Evolutionary conservation across 345 rosid genomes (phyloP), one percentile per base, ranked within the genome.

Genomic region (Heritiera littoralis): DNA sequence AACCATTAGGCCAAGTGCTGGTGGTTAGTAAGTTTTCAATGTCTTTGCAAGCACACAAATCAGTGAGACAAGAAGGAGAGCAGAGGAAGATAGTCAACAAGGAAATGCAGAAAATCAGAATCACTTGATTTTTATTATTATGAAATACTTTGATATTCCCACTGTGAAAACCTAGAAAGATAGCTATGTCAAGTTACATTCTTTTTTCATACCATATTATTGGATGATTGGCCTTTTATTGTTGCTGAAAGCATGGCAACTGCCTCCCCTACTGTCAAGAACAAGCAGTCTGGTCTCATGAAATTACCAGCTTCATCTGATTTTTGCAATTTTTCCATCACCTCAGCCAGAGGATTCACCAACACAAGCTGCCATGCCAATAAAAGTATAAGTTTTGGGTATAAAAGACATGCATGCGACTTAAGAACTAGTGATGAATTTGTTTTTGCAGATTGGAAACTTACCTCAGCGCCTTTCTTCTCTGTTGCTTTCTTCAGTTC

Each of bases 261-360:
- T 66, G 99, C 99, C 82, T 96, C 97, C 38, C 91, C 95, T n/a
- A 91, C 91, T 7, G 97, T 88, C 85, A 96, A 87, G 90, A 70
- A 96, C 55, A 96, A 89, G 80, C 83, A 78, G 66, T 88, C 93
- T 13, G 92, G 90, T 69, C 85, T 84, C 68, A 84, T 73, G 54
- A 90, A 75, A 63, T 83, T 88, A 2, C 81, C 78, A 18, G 61
- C 79, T 63, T 85, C 89, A 40, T 92, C 93, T 32, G 95, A 91
- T 71, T 85, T 83, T 48, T 91, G 89, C 83, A 96, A 83, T 84
- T 96, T 96, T 80, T 90, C 95, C 80, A 94, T 81, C 85, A 92
- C 99, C 80, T 91, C 98, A 5, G 94, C 92, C 11, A 92, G 73
- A 48, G 99, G 98, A 83, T 96, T 96, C 92, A 94, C 98, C 83